phyloP scores from a whole-genome alignment of 441 rosid genomes.

The Erysimum cheiri region DNA sequence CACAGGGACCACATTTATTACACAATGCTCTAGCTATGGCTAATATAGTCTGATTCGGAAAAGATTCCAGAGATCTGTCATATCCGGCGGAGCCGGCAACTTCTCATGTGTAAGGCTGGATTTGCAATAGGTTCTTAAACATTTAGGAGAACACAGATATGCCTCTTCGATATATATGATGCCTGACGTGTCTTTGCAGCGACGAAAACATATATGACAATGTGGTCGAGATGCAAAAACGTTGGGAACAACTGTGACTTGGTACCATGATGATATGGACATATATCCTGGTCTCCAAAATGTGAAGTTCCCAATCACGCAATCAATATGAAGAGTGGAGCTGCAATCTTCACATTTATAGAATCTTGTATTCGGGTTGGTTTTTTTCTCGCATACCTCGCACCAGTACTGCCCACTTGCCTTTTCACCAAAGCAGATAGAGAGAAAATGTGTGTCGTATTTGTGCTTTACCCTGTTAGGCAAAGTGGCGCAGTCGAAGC shows the following conservation, averaged over 20 bases:
- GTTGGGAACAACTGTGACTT: not conserved
- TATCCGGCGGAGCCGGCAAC: not conserved
- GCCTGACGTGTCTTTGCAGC: not conserved
- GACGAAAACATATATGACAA: not conserved
- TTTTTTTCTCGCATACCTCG: too few species aligned
- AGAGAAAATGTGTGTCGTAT: too few species aligned
- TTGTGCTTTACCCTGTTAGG: not conserved
- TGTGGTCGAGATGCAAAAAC: not conserved
- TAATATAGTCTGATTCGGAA: not conserved
- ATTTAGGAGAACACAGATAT: not conserved
- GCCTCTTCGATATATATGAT: not conserved
- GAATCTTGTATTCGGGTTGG: too few species aligned
- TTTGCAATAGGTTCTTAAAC: not conserved
- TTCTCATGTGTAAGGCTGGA: not conserved
- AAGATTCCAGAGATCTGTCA: not conserved
- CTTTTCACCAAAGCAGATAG: too few species aligned
- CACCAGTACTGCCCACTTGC: too few species aligned
- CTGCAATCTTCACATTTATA: too few species aligned
- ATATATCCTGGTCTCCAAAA: too few species aligned
- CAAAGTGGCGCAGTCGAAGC: slow-evolving; percentile 21
- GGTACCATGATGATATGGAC: too few species aligned
- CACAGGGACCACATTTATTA: not conserved
- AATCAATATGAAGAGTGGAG: too few species aligned
- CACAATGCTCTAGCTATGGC: slow-evolving; percentile 13
- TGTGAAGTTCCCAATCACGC: too few species aligned